Evolutionary conservation across 352 stramenopile genomes (phyloP).

Genomic region (Globisporangium carolinianum): DNA sequence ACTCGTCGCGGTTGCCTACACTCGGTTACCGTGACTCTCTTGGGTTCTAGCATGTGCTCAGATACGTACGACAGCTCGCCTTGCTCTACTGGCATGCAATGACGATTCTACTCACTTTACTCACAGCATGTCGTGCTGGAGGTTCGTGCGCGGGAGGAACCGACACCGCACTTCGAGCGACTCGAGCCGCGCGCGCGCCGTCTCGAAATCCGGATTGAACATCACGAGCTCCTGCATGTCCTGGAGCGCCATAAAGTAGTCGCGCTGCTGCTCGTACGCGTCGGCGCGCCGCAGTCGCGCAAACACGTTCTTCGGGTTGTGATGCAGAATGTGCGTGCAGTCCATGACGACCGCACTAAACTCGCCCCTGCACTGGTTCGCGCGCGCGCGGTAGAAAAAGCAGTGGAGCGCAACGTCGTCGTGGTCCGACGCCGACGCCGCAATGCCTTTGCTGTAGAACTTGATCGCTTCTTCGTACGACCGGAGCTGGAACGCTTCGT

Average conservation of each 20-base stretch:
- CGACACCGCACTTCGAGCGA: slow-evolving; percentile 36
- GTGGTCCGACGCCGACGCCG: slow-evolving; percentile 32
- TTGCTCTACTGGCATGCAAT: too few relatives aligned
- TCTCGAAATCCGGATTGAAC: slow-evolving; percentile 48
- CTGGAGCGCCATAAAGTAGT: slow-evolving; percentile 48
- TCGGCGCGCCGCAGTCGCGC: slow-evolving; percentile 43
- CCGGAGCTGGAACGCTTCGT: slow-evolving; percentile 86
- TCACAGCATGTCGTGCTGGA: slow-evolving; percentile 10
- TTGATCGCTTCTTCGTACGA: slow-evolving; percentile 86
- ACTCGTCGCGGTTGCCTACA: background rate
- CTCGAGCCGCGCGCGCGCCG: slow-evolving; percentile 31
- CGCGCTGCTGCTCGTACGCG: slow-evolving; percentile 48
- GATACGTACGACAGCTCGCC: too few relatives aligned
- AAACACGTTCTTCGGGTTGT: slow-evolving; percentile 44
- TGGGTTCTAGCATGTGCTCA: too few relatives aligned
- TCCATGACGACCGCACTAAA: slow-evolving; percentile 45
- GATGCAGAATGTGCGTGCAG: slow-evolving; percentile 42
- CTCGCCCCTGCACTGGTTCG: slow-evolving; percentile 43
- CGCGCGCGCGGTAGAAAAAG: slow-evolving; percentile 48
- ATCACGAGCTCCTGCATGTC: slow-evolving; percentile 50
- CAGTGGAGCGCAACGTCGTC: slow-evolving; percentile 50
- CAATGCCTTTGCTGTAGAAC: slow-evolving; percentile 90
- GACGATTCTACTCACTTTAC: background rate
- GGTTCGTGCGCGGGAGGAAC: slow-evolving; percentile 23
- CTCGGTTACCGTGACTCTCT: background rate